phyloP scores from a whole-genome alignment of 176 grass and related monocot species.

The Cocos nucifera region DNA sequence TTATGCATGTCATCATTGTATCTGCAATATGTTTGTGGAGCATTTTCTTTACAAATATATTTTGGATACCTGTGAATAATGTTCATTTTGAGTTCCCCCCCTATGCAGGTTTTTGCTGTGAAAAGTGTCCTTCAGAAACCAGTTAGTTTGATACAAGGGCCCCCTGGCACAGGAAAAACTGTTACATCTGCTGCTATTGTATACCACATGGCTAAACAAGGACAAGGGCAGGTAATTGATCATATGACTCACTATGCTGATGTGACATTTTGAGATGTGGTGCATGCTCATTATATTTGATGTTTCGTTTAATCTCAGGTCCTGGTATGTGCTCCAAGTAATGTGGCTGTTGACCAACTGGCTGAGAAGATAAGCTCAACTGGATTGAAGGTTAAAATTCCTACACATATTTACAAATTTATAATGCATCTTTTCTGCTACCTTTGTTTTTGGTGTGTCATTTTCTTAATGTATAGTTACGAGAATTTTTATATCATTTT shows the following conservation, averaged over 20 bases:
- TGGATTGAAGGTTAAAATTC: constrained; percentile 65
- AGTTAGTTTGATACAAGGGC: constrained; percentile 97
- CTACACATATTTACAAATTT: no score
- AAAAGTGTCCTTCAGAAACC: constrained; percentile 99
- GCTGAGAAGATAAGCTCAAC: constrained; percentile 99
- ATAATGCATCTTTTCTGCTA: no score
- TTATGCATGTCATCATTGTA: no score
- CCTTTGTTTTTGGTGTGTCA: no score
- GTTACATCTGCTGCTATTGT: constrained; percentile 98
- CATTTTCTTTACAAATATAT: no score
- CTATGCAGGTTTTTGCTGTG: constrained; percentile 81
- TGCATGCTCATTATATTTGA: background rate
- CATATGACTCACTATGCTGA: constrained; percentile 1
- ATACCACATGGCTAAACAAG: constrained; percentile 99
- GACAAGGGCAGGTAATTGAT: constrained; percentile 82
- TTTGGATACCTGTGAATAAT: no score
- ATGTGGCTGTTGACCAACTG: constrained; percentile 98
- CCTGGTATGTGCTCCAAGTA: constrained; percentile 97
- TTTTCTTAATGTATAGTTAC: no score
- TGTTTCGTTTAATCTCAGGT: constrained; percentile 45
- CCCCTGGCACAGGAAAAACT: constrained; percentile 97
- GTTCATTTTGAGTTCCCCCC: no score
- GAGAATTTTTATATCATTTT: no score
- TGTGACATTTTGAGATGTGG: no score
- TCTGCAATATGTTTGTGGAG: no score